Evolutionary conservation across 192 early-diverging fungal species (phyloP), one percentile per base, ranked within the genome.

Genomic region (Linnemannia elongata): DNA sequence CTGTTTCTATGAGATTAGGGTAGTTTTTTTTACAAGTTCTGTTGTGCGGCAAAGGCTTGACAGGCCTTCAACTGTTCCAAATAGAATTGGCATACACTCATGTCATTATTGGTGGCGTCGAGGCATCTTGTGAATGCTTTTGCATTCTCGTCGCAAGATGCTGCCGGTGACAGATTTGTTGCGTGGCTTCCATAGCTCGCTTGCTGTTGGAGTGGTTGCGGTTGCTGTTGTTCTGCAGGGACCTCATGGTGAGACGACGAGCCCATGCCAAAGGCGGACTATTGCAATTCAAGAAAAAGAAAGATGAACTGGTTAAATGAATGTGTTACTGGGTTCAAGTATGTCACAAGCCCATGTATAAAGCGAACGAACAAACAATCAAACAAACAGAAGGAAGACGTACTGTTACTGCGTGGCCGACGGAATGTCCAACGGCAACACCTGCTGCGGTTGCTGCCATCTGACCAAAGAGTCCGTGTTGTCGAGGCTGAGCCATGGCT

Each of bases 401-500:
- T 77, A 76, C 71, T 73, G 57, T 69, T 41, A 45, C 54, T 22
- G n/a, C 72, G 80, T 91, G 89, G 69, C 94, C 95, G 47, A 95
- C 92, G 38, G 95, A 94, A 54, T 92, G 93, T 74, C 96, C 97
- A 15, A 98, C 94, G 75, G 96, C 97, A 39, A 97, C 96, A 90
- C 96, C 96, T 47, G 95, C 97, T 49, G 96, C 97, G 17, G 97
- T 97, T 5, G 96, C 91, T 18, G 96, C 97, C 95, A 97, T 97
- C 88, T 97, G 93, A 49, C 91, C 93, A 82, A 95, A 94, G 60
- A 96, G 74, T 45, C 94, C 94, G 12, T 94, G 94, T 82, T 79
- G 70, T 44, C 78, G 30, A 27, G 92, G 84, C 18, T 92, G 89
- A 10, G 90, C 89, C 24, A 92, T 76, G 71, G 90, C 82, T 15